These are phyloP conservation scores for Cryptosporidium ubiquitum DNA, from an alignment of 169 alveolate species.

Conservation along the genomic window DNA sequence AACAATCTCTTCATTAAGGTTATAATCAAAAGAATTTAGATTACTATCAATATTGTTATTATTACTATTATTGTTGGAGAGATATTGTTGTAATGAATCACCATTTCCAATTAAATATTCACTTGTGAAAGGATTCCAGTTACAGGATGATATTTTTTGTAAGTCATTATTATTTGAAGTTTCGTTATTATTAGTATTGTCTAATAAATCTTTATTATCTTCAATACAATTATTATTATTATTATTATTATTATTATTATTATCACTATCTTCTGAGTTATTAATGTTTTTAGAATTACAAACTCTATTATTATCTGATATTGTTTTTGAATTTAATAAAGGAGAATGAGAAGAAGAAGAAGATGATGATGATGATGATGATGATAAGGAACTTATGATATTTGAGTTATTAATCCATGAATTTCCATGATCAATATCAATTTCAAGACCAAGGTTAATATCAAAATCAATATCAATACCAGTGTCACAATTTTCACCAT, in stretches of 20 bases:
- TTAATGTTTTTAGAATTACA: neutral
- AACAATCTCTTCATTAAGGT: conserved; percentile 22
- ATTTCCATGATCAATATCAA: neutral
- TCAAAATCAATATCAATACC: neutral
- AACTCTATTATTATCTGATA: neutral
- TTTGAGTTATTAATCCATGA: neutral
- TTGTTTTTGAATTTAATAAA: neutral
- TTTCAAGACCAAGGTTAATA: neutral
- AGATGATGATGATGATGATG: neutral
- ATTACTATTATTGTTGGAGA: neutral
- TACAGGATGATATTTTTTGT: neutral
- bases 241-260: too few relatives aligned
- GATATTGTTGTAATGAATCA: neutral
- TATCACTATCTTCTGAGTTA: neutral
- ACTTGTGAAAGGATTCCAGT: conserved; percentile 30
- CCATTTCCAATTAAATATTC: neutral
- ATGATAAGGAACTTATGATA: too few relatives aligned
- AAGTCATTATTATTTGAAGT: neutral
- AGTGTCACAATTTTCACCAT: neutral
- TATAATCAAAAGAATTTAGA: neutral
- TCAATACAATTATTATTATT: neutral
- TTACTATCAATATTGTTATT: neutral
- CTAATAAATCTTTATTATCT: neutral
- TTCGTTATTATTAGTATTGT: neutral
- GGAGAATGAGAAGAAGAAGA: neutral